Conservation (phyloP, 768 basidiomycete genomes). For the Strobilomyces dryophilus region DNA sequence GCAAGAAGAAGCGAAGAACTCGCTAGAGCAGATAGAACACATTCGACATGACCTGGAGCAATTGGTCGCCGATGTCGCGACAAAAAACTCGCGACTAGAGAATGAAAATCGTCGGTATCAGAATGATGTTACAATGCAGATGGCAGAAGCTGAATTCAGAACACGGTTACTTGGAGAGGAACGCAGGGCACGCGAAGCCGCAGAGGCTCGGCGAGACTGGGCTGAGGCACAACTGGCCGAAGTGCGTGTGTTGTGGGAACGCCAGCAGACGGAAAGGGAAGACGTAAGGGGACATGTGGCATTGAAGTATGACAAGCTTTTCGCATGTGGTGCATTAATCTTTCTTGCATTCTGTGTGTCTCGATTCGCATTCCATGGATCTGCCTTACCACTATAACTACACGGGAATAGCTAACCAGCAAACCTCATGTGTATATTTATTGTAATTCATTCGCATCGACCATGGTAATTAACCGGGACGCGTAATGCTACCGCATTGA, state of each 20-base stretch:
- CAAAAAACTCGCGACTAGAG: constrained; percentile 31
- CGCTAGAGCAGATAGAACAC: constrained; percentile 38
- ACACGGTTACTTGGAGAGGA: constrained; percentile 20
- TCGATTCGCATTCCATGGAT: constrained; percentile 9
- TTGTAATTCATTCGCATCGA: neutral
- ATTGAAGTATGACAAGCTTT: constrained; percentile 7
- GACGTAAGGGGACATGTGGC: neutral
- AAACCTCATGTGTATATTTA: neutral
- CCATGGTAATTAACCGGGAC: neutral
- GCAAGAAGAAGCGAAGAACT: constrained; percentile 35
- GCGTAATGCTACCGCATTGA: too few relatives aligned
- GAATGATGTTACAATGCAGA: constrained; percentile 8
- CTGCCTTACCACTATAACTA: neutral
- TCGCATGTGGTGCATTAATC: constrained; percentile 13
- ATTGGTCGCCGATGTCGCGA: constrained; percentile 33
- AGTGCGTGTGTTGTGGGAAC: constrained; percentile 10
- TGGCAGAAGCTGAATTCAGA: constrained; percentile 9
- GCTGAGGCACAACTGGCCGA: constrained; percentile 17
- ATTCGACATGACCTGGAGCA: constrained; percentile 39
- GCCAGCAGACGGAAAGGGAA: neutral
- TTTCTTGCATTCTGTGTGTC: constrained; percentile 13
- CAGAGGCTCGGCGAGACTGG: constrained; percentile 12
- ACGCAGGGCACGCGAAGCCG: constrained; percentile 14
- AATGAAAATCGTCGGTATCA: constrained; percentile 18
- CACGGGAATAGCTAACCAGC: neutral